Evolutionary conservation across 768 basidiomycete species (phyloP), one percentile per base, ranked within the genome.

Genomic region (Termitomyces sp.): DNA sequence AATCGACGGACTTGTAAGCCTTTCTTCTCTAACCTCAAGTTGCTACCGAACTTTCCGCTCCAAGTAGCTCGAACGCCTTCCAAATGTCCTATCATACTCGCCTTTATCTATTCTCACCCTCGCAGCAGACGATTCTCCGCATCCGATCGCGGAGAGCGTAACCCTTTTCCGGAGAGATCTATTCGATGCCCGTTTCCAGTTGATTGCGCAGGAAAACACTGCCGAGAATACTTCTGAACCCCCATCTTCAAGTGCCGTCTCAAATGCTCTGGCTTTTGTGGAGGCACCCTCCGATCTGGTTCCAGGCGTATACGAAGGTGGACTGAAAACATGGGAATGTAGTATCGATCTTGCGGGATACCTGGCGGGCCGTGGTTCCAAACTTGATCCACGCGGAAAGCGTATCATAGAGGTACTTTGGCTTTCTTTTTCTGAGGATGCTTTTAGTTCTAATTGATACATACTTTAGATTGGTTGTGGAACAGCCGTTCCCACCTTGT

Each of bases 281-380:
- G 88, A 93, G 60, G 83, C 86, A 1, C 89, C 89, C 0, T 92
- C 93, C 0, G 96, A 98, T 70, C 81, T 99, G 14, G 83, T 98
- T 3, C 89, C 94, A 2, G 87, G 94, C 1, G 78, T 94, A 0
- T 98, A 99, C 62, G 96, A 99, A 72, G 96, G 96, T 21, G 96
- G 96, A 5, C 69, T 98, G 51, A 98, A 98, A 72, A 98, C 94
- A 2, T 99, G 96, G 96, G 96, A 99, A 69, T 96, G 93, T 62
- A 89, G 91, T 47, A 71, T 94, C 14, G 96, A 98, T 68, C 76
- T 98, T 2, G 90, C 89, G 0, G 77, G 82, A 34, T 88, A 86
- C 62, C 73, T 91, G 12, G 73, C 78, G 54, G 63, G 69, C 21
- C 58, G 76, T 44, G 63, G 65, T 19, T 62, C 62, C 28, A 51